These are phyloP conservation scores for Geosiphon pyriformis DNA, from an alignment of 192 early-diverging fungal species.

Conservation along the genomic window DNA sequence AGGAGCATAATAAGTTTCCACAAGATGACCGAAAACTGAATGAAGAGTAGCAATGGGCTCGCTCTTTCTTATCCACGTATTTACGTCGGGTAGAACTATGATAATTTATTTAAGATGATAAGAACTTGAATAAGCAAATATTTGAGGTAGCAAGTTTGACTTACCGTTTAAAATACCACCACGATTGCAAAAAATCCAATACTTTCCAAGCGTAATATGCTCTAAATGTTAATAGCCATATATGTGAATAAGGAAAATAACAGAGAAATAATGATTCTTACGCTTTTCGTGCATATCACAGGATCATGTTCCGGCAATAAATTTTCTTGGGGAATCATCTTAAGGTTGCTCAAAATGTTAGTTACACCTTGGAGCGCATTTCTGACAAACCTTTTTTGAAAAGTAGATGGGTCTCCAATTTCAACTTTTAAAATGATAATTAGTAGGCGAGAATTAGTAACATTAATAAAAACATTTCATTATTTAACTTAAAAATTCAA, in stretches of 20 bases:
- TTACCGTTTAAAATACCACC: slow-evolving; percentile 72
- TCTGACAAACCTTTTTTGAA: slow-evolving; percentile 80
- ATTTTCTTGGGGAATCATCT: slow-evolving; percentile 57
- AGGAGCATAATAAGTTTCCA: slow-evolving; percentile 79
- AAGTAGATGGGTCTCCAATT: slow-evolving; percentile 82
- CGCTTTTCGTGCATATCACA: slow-evolving; percentile 55
- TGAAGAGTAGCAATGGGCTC: slow-evolving; percentile 80
- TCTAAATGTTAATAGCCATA: too few relatives aligned
- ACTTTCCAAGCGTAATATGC: too few relatives aligned
- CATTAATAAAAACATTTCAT: neutral
- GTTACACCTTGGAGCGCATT: slow-evolving; percentile 56
- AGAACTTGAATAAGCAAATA: neutral
- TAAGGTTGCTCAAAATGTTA: slow-evolving; percentile 55
- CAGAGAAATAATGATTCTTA: slow-evolving; percentile 24
- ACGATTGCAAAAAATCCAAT: slow-evolving; percentile 82
- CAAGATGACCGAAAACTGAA: slow-evolving; percentile 85
- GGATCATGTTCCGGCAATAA: slow-evolving; percentile 53
- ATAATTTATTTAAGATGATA: neutral
- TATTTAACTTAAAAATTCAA: neutral
- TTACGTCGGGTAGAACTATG: slow-evolving; percentile 70
- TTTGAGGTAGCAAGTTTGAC: neutral
- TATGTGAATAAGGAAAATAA: too few relatives aligned
- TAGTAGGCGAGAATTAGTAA: neutral
- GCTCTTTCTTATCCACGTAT: slow-evolving; percentile 76
- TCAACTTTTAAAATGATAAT: slow-evolving; percentile 48